These are phyloP conservation scores for Aspergillus versicolor DNA, from an alignment of 2,329 filamentous ascomycete genomes.

Conservation along the genomic window DNA sequence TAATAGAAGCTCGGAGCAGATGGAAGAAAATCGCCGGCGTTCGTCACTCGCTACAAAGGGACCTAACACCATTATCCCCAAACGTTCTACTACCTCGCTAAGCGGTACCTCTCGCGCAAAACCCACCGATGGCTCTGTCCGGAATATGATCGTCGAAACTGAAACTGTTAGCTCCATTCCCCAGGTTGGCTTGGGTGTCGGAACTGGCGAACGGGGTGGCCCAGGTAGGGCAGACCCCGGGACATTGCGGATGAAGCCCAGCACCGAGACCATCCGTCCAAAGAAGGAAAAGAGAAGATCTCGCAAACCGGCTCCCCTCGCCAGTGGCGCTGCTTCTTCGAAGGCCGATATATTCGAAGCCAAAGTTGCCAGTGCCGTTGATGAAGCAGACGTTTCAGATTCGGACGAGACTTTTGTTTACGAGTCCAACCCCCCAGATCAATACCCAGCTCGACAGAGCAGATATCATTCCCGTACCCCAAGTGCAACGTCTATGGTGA, in stretches of 20 bases:
- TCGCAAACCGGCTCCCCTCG: conserved; percentile 67
- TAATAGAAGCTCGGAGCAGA: conserved; percentile 36
- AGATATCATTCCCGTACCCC: conserved; percentile 92
- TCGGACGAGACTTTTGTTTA: conserved; percentile 99
- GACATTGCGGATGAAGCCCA: conserved; percentile 80
- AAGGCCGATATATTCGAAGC: conserved; percentile 98
- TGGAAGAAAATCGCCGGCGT: conserved; percentile 38
- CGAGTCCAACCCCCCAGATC: conserved; percentile 83
- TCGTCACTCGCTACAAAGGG: conserved; percentile 40
- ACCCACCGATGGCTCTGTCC: conserved; percentile 69
- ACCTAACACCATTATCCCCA: conserved; percentile 56
- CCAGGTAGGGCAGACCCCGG: conserved; percentile 64
- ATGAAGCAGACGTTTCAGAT: conserved; percentile 93
- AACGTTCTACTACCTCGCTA: conserved; percentile 69
- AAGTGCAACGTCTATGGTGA: conserved; percentile 76
- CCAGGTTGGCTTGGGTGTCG: conserved; percentile 71
- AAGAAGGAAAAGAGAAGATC: conserved; percentile 88
- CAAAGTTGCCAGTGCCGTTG: conserved; percentile 91
- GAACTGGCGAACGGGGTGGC: conserved; percentile 53
- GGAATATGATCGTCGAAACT: conserved; percentile 96
- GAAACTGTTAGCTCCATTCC: conserved; percentile 92
- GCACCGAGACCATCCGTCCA: conserved; percentile 92
- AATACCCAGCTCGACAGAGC: conserved; percentile 57
- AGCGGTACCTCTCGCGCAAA: conserved; percentile 59
- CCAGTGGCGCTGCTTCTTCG: conserved; percentile 66